phyloP scores from a whole-genome alignment of 331 rosid genomes.

The Arachis monticola region DNA sequence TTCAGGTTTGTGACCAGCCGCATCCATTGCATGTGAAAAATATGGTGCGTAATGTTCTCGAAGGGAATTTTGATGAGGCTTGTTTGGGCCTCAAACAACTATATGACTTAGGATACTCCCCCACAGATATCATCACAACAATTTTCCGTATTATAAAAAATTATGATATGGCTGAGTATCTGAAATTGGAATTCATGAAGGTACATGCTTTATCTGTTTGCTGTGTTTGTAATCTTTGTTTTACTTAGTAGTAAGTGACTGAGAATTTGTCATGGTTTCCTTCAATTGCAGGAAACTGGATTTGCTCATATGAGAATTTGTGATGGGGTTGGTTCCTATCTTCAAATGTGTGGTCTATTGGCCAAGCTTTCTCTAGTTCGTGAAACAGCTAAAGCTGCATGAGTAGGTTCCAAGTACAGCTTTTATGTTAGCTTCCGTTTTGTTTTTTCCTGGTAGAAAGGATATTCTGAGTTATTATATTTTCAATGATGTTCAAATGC shows the following conservation, averaged over 20 bases:
- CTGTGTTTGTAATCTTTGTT: background rate
- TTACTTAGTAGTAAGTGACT: background rate
- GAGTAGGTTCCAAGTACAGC: slow-evolving; percentile 24
- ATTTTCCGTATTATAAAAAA: slow-evolving; percentile 86
- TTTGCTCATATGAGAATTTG: slow-evolving; percentile 97
- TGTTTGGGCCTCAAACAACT: slow-evolving; percentile 86
- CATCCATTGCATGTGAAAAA: slow-evolving; percentile 97
- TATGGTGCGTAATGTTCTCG: slow-evolving; percentile 79
- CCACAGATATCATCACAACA: slow-evolving; percentile 94
- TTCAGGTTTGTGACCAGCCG: slow-evolving; percentile 97
- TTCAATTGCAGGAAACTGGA: slow-evolving; percentile 84
- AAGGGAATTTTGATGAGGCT: slow-evolving; percentile 87
- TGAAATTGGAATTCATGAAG: slow-evolving; percentile 97
- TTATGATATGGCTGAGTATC: slow-evolving; percentile 88
- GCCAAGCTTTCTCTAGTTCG: slow-evolving; percentile 81
- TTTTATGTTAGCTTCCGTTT: background rate
- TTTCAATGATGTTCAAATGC: slow-evolving; percentile 8
- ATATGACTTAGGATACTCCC: slow-evolving; percentile 91
- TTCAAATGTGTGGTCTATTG: slow-evolving; percentile 87
- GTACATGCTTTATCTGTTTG: slow-evolving; percentile 40
- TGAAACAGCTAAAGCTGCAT: slow-evolving; percentile 61
- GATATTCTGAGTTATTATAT: slow-evolving; percentile 27
- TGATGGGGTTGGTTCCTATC: slow-evolving; percentile 95
- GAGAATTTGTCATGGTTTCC: background rate
- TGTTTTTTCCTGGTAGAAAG: slow-evolving; percentile 8